A percentile compares a stretch with the other conserved stretches of the same genome.
Evolutionary conservation across 495 filamentous ascomycete species (phyloP).

Genomic region (Chaetomium cochliodes): DNA sequence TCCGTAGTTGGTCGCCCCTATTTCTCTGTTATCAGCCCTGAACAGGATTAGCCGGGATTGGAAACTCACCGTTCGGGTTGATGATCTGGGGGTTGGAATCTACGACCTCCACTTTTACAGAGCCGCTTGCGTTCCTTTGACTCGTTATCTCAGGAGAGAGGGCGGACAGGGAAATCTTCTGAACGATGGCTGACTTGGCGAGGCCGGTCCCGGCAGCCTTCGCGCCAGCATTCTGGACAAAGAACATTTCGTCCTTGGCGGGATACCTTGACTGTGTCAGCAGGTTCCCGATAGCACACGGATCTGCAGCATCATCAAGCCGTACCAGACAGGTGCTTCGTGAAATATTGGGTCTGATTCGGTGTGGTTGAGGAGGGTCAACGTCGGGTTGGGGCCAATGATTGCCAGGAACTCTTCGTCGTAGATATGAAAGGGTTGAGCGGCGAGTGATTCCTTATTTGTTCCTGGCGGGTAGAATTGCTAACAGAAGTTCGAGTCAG

Average conservation of each 20-base stretch:
- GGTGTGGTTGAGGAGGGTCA: slow-evolving; percentile 44
- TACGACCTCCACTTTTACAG: slow-evolving; percentile 42
- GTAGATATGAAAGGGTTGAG: slow-evolving; percentile 49
- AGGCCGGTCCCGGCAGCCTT: slow-evolving; percentile 49
- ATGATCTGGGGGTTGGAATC: slow-evolving; percentile 40
- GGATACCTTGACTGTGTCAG: slow-evolving; percentile 32
- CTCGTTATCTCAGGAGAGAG: slow-evolving; percentile 40
- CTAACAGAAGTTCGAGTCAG: slow-evolving; percentile 22
- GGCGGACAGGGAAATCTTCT: slow-evolving; percentile 49
- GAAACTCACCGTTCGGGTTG: slow-evolving; percentile 50
- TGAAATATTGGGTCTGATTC: slow-evolving; percentile 49
- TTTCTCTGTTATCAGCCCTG: neutral
- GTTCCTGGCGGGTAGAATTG: slow-evolving; percentile 40
- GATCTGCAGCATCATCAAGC: neutral
- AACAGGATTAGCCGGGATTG: neutral
- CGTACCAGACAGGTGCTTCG: slow-evolving; percentile 53
- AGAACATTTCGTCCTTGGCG: slow-evolving; percentile 52
- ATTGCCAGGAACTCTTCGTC: slow-evolving; percentile 47
- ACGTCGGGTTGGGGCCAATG: slow-evolving; percentile 43
- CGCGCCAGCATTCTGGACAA: slow-evolving; percentile 52
- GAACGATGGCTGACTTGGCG: slow-evolving; percentile 51
- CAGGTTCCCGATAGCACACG: too few species aligned
- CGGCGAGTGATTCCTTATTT: slow-evolving; percentile 32
- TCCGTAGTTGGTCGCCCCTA: slow-evolving; percentile 51
- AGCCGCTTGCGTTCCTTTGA: slow-evolving; percentile 43